Conservation (phyloP, 108 stramenopile genomes). For the Cyclotella sp. region DNA sequence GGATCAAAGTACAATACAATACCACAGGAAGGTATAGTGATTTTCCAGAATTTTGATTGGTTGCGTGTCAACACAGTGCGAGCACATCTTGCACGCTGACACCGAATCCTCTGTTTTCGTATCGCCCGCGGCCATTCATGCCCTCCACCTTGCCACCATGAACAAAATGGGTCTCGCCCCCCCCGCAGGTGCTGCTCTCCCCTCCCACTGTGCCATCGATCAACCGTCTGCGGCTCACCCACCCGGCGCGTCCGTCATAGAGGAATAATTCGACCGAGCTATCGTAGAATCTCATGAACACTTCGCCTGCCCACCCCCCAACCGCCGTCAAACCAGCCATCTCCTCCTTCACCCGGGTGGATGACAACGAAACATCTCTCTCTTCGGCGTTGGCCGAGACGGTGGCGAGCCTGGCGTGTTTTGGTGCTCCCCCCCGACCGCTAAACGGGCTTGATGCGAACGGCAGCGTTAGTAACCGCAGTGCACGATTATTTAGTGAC, state of each 20-base stretch:
- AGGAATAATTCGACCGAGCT: no score
- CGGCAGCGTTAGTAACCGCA: neutral
- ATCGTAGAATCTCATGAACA: no score
- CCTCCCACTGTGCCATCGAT: slow-evolving; percentile 4
- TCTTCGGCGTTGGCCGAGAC: slow-evolving; percentile 36
- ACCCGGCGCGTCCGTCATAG: no score
- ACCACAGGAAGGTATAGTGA: neutral
- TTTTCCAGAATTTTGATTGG: neutral
- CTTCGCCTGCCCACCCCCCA: neutral
- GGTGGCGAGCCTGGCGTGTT: slow-evolving; percentile 36
- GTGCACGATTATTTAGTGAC: neutral
- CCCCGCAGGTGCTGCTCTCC: neutral
- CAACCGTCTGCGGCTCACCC: neutral
- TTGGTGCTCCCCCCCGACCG: neutral
- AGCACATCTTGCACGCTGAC: neutral
- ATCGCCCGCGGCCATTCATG: neutral
- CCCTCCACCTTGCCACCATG: neutral
- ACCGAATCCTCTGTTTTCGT: neutral
- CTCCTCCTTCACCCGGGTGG: slow-evolving; percentile 19
- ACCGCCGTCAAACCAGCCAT: slow-evolving; percentile 12
- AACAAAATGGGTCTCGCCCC: neutral
- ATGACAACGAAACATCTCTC: slow-evolving; percentile 18
- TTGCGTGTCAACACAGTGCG: neutral
- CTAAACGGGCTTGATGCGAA: neutral
- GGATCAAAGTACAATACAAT: no score